phyloP scores from a whole-genome alignment of 2,329 filamentous ascomycete species.

The Nigrograna mackinnonii region DNA sequence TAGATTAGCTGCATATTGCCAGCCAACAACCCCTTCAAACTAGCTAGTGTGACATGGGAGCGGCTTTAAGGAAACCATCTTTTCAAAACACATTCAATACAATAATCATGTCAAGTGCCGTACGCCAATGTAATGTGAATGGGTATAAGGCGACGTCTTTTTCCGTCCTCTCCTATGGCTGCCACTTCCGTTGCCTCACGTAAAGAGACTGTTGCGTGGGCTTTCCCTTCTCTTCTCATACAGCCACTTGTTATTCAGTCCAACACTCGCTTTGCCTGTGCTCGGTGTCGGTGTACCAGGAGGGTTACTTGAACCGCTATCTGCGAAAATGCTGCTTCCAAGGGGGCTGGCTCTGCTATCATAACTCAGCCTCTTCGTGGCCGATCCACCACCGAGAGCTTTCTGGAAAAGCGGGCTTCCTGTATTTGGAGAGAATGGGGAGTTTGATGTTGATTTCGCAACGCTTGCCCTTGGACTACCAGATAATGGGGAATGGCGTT shows the following conservation, averaged over 20 bases:
- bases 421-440: slow-evolving; percentile 56
- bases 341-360: slow-evolving; percentile 46
- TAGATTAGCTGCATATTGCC: no score
- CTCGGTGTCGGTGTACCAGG: slow-evolving; percentile 71
- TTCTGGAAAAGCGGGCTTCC: slow-evolving; percentile 69
- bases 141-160: slow-evolving; percentile 31
- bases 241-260: slow-evolving; percentile 90
- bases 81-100: no score
- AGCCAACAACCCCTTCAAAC: no score
- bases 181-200: no score
- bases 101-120: no score
- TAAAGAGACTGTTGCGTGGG: slow-evolving; percentile 41
- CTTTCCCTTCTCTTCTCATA: slow-evolving; percentile 76
- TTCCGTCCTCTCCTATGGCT: not conserved
- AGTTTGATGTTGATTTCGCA: slow-evolving; percentile 27
- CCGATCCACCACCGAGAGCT: slow-evolving; percentile 55
- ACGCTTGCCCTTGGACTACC: slow-evolving; percentile 51
- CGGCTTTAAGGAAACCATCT: no score
- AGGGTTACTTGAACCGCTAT: slow-evolving; percentile 42
- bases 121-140: slow-evolving; percentile 26
- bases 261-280: slow-evolving; percentile 66
- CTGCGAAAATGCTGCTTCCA: slow-evolving; percentile 45
- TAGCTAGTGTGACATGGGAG: no score
- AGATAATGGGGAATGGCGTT: slow-evolving; percentile 60
- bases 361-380: slow-evolving; percentile 65